Base-by-base conservation (phyloP, 805 yeast genomes). In the Candida germanica region DNA sequence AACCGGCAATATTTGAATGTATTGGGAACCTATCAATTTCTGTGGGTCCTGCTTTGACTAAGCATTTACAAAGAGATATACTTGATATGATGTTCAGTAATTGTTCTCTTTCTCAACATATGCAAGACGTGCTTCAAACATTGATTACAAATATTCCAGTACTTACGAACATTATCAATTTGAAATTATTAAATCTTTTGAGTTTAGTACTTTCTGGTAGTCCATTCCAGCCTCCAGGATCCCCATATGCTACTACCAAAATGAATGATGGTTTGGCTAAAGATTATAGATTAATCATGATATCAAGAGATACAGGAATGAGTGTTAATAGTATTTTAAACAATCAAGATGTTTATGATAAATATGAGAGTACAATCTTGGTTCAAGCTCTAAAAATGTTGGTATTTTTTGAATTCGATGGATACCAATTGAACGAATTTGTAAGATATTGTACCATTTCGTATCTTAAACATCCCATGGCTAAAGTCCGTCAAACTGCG, bases 41-140 rank as follows among this genome's bases (percentile, higher is more conserved):
- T 0, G 87, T 91, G 11, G 97, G 97, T 0, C 94, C 96, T 9
- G 95, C 96, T 0, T 66, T 91, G 38, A 86, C 96, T 0, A 93
- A 91, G 53, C 88, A 87, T 54, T 64, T 93, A 37, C 89, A 87
- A 45, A 75, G 82, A 43, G 95, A 87, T 50, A 72, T 91, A 15
- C 62, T 91, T 34, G 89, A 83, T 46, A 70, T 85, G 60, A 75
- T 91, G 62, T 71, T 91, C 48, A 60, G 65, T 23, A 75, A 81
- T 31, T 87, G 96, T 42, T 85, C 96, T 0, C 71, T 91, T 35
- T 83, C 87, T n/a, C 82, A 79, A 46, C 82, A 84, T 43, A 79
- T 91, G 79, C 81, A 87, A 51, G 79, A 79, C 40, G 83, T 93
- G 10, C 56, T 91, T 21, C 71, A 76, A 40, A 75, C 79, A 2